Conservation (phyloP, 371 early-diverging fungal species). For the Mucor mucedo region DNA sequence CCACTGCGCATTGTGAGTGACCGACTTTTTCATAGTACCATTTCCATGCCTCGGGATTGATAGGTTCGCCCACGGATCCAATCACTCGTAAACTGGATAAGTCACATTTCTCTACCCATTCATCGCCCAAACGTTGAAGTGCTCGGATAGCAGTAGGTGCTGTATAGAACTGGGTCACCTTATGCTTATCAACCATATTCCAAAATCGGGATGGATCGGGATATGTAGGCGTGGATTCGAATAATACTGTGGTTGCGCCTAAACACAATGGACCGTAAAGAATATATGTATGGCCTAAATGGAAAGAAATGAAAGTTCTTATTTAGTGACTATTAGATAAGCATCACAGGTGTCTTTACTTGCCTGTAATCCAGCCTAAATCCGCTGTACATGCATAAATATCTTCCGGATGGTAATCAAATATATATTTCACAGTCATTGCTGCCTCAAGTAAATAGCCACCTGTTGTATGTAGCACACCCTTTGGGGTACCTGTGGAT, state of each 20-base stretch:
- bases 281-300: slow-evolving; percentile 86
- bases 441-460: slow-evolving; percentile 93
- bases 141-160: slow-evolving; percentile 99
- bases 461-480: slow-evolving; percentile 88
- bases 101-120: slow-evolving; percentile 75
- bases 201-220: slow-evolving; percentile 86
- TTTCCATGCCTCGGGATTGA: slow-evolving; percentile 97
- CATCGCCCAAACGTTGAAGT: slow-evolving; percentile 85
- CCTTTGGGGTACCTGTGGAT: slow-evolving; percentile 94
- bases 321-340: not conserved
- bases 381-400: slow-evolving; percentile 83
- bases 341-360: not conserved
- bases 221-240: slow-evolving; percentile 91
- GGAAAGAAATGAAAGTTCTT: slow-evolving; percentile 29
- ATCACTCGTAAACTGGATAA: slow-evolving; percentile 86
- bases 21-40: slow-evolving; percentile 96
- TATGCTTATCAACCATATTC: slow-evolving; percentile 85
- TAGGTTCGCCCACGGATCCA: slow-evolving; percentile 98
- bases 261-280: slow-evolving; percentile 94
- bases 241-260: slow-evolving; percentile 92
- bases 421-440: slow-evolving; percentile 86
- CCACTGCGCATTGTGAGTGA: slow-evolving; percentile 81
- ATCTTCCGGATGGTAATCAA: slow-evolving; percentile 87
- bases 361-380: slow-evolving; percentile 67
- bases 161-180: slow-evolving; percentile 97